These are phyloP conservation scores for Glaciozyma antarctica DNA, from an alignment of 768 basidiomycete species.

Conservation along the genomic window DNA sequence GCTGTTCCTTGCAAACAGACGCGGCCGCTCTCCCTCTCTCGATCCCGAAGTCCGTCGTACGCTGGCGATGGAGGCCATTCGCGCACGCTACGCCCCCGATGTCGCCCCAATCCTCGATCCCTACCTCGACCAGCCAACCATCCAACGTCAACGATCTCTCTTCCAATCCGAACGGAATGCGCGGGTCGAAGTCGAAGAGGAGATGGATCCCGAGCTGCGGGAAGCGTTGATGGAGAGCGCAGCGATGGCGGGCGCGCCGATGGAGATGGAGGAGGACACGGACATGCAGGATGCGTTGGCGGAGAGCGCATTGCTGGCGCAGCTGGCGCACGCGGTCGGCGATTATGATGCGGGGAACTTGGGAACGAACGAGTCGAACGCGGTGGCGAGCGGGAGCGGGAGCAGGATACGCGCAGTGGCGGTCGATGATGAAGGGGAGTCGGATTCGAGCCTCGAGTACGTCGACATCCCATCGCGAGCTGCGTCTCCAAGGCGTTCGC, in stretches of 20 bases:
- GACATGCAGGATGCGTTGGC: slow-evolving; percentile 11
- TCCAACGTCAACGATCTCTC: background rate
- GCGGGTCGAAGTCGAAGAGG: slow-evolving; percentile 41
- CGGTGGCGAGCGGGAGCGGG: background rate
- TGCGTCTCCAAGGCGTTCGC: background rate
- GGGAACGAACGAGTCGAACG: background rate
- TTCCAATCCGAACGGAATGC: background rate
- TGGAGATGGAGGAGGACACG: background rate
- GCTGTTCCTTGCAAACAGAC: background rate
- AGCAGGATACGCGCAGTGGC: background rate
- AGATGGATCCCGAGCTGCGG: slow-evolving; percentile 49
- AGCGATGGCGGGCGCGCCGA: background rate
- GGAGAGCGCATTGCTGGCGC: background rate
- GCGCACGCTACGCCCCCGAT: slow-evolving; percentile 5
- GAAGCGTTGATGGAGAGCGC: slow-evolving; percentile 58
- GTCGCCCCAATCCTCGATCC: slow-evolving; percentile 7
- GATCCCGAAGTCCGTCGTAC: slow-evolving; percentile 20
- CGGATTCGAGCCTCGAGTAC: slow-evolving; percentile 32
- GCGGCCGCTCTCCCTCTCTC: slow-evolving; percentile 7
- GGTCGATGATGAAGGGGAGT: slow-evolving; percentile 28
- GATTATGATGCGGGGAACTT: background rate
- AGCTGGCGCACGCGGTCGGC: background rate
- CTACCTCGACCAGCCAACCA: slow-evolving; percentile 22
- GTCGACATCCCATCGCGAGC: slow-evolving; percentile 7
- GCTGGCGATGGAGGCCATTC: slow-evolving; percentile 23